Conservation (phyloP, 306 rosid genomes). For the Alnus glutinosa region DNA sequence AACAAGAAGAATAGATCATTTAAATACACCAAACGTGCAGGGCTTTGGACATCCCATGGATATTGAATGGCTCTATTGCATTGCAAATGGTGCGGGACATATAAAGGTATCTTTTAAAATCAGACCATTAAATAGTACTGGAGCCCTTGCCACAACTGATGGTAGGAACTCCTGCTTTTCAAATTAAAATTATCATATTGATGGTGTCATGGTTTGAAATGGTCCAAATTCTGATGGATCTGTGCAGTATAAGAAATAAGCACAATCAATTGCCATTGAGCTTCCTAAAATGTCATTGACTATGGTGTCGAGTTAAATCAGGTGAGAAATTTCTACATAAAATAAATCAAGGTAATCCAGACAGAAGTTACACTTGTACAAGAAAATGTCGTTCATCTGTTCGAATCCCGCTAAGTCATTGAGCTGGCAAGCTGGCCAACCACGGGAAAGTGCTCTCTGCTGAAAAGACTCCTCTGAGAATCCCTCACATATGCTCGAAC, state of each 20-base stretch:
- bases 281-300: constrained; percentile 38
- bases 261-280: constrained; percentile 47
- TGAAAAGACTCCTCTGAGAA: constrained; percentile 46
- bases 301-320: constrained; percentile 39
- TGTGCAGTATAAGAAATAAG: constrained; percentile 38
- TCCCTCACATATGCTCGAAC: constrained; percentile 57
- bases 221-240: constrained; percentile 32
- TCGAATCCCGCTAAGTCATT: constrained; percentile 57
- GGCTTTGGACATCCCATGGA: constrained; percentile 39
- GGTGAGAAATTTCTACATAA: constrained; percentile 47
- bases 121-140: constrained; percentile 25
- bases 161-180: constrained; percentile 31
- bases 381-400: constrained; percentile 65
- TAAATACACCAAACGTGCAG: constrained; percentile 14
- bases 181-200: constrained; percentile 26
- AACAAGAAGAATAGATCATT: constrained; percentile 21
- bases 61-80: constrained; percentile 46
- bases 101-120: constrained; percentile 14
- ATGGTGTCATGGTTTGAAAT: constrained; percentile 29
- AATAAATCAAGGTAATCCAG: constrained; percentile 56
- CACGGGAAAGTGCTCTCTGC: constrained; percentile 30
- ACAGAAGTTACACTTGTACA: constrained; percentile 75
- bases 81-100: constrained; percentile 5
- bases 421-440: constrained; percentile 41
- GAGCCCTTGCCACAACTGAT: constrained; percentile 34